Conservation (phyloP, 1,284 basidiomycete species). For the Moniliophthora roreri region DNA sequence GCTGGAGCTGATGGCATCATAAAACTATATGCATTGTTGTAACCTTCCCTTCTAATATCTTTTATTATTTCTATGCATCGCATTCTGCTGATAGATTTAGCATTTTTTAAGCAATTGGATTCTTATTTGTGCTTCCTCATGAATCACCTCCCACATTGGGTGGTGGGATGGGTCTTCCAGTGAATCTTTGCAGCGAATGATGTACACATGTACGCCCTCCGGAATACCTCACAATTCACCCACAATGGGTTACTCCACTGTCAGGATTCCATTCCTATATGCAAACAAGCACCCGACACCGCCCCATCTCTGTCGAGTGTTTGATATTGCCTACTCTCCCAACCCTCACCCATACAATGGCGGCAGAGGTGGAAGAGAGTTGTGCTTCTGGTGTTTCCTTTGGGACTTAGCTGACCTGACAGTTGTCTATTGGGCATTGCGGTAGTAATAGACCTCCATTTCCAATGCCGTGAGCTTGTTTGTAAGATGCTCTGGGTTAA, state of each 20-base stretch:
- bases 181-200: conserved; percentile 83
- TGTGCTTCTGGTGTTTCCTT: conserved; percentile 14
- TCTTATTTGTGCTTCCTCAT: conserved; percentile 31
- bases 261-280: too few relatives aligned
- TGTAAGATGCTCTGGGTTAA: conserved; percentile 68
- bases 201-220: conserved; percentile 59
- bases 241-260: too few relatives aligned
- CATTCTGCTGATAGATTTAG: conserved; percentile 9
- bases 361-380: conserved; percentile 23
- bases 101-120: conserved; percentile 7
- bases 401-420: not conserved
- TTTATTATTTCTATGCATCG: conserved; percentile 1
- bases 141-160: conserved; percentile 58
- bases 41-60: conserved; percentile 24
- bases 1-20: conserved; percentile 95
- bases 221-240: conserved; percentile 52
- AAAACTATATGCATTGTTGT: conserved; percentile 84
- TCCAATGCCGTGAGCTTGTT: conserved; percentile 15
- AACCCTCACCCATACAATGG: too few relatives aligned
- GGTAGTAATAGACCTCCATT: conserved; percentile 11
- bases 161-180: conserved; percentile 35
- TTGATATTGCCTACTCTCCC: too few relatives aligned
- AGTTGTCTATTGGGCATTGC: not conserved
- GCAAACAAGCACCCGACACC: too few relatives aligned
- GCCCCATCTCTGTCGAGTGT: too few relatives aligned